Evolutionary conservation across 345 rosid species (phyloP).

Genomic region (Citrus hindsii): DNA sequence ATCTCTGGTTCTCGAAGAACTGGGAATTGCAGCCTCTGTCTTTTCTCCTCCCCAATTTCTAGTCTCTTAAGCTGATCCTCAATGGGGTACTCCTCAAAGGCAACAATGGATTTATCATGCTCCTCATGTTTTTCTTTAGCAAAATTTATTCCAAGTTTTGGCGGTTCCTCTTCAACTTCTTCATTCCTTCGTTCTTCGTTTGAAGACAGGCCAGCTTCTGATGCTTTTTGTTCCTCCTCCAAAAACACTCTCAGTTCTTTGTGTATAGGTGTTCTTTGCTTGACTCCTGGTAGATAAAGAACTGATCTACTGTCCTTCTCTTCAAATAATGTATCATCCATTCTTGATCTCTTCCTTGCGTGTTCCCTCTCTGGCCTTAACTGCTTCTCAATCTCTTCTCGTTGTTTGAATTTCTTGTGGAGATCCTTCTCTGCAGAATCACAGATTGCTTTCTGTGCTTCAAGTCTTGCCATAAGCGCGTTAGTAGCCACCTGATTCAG

Average conservation of each 20-base stretch:
- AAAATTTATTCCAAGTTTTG: slow-evolving; percentile 16
- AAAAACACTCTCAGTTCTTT: slow-evolving; percentile 67
- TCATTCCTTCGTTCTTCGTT: slow-evolving; percentile 32
- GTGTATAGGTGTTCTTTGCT: slow-evolving; percentile 43
- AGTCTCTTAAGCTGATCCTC: slow-evolving; percentile 40
- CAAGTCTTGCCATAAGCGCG: slow-evolving; percentile 86
- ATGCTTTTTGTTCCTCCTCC: slow-evolving; percentile 71
- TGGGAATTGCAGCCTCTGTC: slow-evolving; percentile 30
- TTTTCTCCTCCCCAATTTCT: slow-evolving; percentile 40
- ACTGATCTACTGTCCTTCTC: slow-evolving; percentile 43
- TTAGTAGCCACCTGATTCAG: slow-evolving; percentile 81
- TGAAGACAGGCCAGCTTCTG: slow-evolving; percentile 34
- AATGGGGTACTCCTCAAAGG: slow-evolving; percentile 28
- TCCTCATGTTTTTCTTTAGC: slow-evolving; percentile 25
- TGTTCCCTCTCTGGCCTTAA: slow-evolving; percentile 74
- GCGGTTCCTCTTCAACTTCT: slow-evolving; percentile 34
- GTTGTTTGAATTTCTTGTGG: slow-evolving; percentile 75
- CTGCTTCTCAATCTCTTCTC: slow-evolving; percentile 76
- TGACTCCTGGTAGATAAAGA: slow-evolving; percentile 64
- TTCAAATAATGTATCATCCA: slow-evolving; percentile 48
- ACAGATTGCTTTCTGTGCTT: slow-evolving; percentile 88
- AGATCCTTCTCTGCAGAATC: slow-evolving; percentile 87
- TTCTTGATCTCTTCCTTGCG: slow-evolving; percentile 79
- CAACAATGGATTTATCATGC: slow-evolving; percentile 31
- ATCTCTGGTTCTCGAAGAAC: slow-evolving; percentile 34